Conservation (phyloP, 257 asterid genomes). For the Hygrophila difformis region DNA sequence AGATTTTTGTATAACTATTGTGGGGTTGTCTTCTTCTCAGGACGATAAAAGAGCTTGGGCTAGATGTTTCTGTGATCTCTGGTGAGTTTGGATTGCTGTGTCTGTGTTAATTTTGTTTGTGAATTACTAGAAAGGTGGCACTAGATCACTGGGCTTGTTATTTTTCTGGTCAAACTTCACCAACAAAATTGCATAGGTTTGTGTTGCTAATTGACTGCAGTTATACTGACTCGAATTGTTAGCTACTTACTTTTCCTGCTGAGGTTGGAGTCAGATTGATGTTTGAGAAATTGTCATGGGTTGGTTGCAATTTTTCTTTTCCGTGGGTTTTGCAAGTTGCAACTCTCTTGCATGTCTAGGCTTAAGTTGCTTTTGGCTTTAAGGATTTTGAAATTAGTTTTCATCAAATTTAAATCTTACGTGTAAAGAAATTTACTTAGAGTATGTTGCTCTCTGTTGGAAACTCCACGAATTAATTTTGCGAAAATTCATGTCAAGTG, state of each 20-base stretch:
- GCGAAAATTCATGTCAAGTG: background rate
- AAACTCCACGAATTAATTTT: background rate
- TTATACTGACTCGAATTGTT: background rate
- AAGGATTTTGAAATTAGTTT: background rate
- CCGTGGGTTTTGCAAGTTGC: conserved; percentile 9
- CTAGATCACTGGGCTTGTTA: background rate
- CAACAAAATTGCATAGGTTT: background rate
- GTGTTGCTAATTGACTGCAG: background rate
- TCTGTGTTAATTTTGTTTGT: conserved; percentile 1
- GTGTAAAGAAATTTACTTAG: too few species aligned
- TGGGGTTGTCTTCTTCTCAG: conserved; percentile 19
- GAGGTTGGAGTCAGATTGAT: background rate
- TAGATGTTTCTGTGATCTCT: conserved; percentile 34
- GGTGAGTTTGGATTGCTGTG: conserved; percentile 27
- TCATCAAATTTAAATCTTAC: background rate
- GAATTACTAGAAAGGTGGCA: background rate
- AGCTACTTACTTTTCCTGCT: background rate
- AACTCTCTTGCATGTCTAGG: background rate
- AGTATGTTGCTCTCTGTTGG: too few species aligned
- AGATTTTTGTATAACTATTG: background rate
- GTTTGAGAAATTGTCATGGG: too few species aligned
- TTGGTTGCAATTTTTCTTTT: too few species aligned
- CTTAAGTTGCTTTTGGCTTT: background rate
- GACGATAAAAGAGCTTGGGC: conserved; percentile 46
- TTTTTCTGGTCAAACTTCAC: background rate